Evolutionary conservation across 1,284 basidiomycete species (phyloP), one percentile per base, ranked within the genome.

Genomic region (Microbotryum saponariae): DNA sequence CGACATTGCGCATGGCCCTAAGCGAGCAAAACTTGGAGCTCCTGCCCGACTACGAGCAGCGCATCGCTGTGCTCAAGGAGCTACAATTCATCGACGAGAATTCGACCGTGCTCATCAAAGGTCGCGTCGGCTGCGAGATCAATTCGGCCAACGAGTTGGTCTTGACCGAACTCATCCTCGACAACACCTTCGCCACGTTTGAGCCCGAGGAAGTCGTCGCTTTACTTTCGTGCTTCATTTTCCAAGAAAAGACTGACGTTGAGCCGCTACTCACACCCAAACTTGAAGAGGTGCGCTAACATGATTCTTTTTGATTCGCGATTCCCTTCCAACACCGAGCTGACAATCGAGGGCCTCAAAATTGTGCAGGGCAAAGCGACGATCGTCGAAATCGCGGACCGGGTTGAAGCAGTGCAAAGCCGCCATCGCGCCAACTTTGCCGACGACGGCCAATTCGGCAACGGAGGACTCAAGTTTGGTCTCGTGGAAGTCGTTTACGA

Each of bases 71-170:
- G 1, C 81, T 99, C 52, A 88, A 94, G 73, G 88, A 89, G 58
- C 81, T 99, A 27, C 85, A 88, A 65, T 94, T 96, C 74, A 89
- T 97, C 70, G 88, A 96, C 74, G 88, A 91, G 53, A 89, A 94
- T 70, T 87, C 89, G 37, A 97, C 92, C 0, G 93, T 99, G 1
- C 82, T 92, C 27, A 82, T 98, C 63, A 99, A 99, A 74, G 96
- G 96, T 14, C 84, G 96, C 52, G 96, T 98, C 12, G 96, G 96
- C 23, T 98, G 96, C 79, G 96, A 98, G 80, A 97, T 99, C 76
- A 98, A 98, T 75, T 97, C 93, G 6, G 91, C 88, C 4, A 92
- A 92, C 70, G 92, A 96, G 73, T 85, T 99, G 29, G 85, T 98
- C 46, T 80, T 98, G 50, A 98, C 96, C 1, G 96, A 99, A 73